Evolutionary conservation across 305 asterid genomes (phyloP), one percentile per base, ranked within the genome.

Genomic region (Fraxinus angustifolia): DNA sequence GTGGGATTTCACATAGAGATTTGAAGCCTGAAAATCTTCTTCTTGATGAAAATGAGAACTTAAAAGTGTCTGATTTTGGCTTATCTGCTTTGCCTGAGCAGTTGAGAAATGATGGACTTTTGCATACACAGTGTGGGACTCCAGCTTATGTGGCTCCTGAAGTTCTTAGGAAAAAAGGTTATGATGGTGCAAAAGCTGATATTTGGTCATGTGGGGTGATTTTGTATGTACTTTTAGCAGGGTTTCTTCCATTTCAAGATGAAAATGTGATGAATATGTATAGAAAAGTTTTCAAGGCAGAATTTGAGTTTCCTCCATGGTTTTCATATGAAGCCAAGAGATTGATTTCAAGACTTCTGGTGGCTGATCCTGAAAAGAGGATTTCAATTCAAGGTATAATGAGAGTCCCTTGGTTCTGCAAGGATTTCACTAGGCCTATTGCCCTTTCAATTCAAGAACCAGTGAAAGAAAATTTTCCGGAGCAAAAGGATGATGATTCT

Each of bases 201-300:
- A 78, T 84, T 12, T 84, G 87, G 87, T 84, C 87, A 4, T 84
- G 87, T 82, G 87, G 87, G 42, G 85, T 84, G 58, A 82, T 84
- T 34, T 67, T 84, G 35, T 84, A 84, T 56, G 87, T 23, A 2
- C 40, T 84, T 21, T 75, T 84, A 10, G 87, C 87, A 7, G 85
- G 87, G 14, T 84, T 73, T 78, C 82, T 84, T 17, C 87, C 87
- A 35, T 84, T 84, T 58, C 75, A 8, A 26, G 81, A 79, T n/a
- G 87, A 78, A n/a, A 84, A 84, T 82, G 30, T 84, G 19, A 75
- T 84, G 79, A 75, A 75, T 6, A 84, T 84, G 87, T 84, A 84
- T 2, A 78, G 40, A 5, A 84, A 84, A 76, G 53, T 84, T 84
- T 84, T 84, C 76, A 81, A 78, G 73, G 87, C 81, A 0, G 67